Evolutionary conservation across 2,329 filamentous ascomycete species (phyloP).

Genomic region (Chrysoporthe austroafricana): DNA sequence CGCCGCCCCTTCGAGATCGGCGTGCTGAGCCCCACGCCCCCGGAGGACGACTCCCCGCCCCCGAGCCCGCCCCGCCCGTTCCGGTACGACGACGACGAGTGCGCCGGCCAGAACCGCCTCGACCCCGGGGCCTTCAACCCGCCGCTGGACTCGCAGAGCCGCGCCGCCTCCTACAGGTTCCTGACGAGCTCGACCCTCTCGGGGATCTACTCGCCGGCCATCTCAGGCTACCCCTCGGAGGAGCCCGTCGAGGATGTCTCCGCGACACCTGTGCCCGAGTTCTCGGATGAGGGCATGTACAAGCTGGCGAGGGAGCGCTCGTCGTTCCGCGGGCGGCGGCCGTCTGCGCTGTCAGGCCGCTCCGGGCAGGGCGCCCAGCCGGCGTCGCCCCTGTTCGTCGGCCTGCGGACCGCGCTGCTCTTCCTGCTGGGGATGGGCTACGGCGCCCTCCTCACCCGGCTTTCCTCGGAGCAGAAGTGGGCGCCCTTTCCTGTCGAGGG

Average conservation of each 20-base stretch:
- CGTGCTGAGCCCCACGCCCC: slow-evolving; percentile 50
- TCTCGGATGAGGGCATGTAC: slow-evolving; percentile 50
- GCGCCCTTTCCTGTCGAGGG: slow-evolving; percentile 62
- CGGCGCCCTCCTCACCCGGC: slow-evolving; percentile 76
- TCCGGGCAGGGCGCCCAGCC: slow-evolving; percentile 21
- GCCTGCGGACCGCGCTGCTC: slow-evolving; percentile 65
- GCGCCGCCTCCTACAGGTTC: slow-evolving; percentile 80
- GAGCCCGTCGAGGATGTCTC: slow-evolving; percentile 43
- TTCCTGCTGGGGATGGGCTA: slow-evolving; percentile 83
- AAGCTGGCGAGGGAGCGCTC: slow-evolving; percentile 49
- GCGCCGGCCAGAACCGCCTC: slow-evolving; percentile 41
- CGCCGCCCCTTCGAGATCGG: slow-evolving; percentile 71
- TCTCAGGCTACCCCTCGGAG: slow-evolving; percentile 50
- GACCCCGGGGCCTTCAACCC: slow-evolving; percentile 37
- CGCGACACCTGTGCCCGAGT: slow-evolving; percentile 51
- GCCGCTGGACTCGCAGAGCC: slow-evolving; percentile 53
- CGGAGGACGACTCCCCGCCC: slow-evolving; percentile 39
- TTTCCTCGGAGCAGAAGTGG: slow-evolving; percentile 72
- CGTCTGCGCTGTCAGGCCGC: slow-evolving; percentile 38
- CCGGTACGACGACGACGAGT: slow-evolving; percentile 54
- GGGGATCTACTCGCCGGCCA: slow-evolving; percentile 82
- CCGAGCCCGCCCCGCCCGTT: slow-evolving; percentile 41
- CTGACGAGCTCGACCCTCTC: slow-evolving; percentile 87
- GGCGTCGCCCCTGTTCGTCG: slow-evolving; percentile 52
- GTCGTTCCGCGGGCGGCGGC: slow-evolving; percentile 39